Evolutionary conservation across 768 basidiomycete genomes (phyloP).

Genomic region (Suillus ampliporus): DNA sequence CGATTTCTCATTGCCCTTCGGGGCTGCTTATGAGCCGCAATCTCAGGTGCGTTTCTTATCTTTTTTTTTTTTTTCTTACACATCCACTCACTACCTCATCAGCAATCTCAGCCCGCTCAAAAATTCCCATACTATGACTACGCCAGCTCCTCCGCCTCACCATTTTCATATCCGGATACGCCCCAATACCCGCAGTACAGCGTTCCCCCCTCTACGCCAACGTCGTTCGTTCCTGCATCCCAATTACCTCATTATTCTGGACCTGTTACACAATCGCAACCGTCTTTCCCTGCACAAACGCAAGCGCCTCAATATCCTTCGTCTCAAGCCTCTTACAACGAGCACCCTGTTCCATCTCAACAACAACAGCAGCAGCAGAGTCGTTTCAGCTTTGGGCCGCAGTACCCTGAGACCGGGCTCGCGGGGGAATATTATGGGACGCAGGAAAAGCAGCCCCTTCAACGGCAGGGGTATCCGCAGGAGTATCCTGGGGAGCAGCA

Average conservation of each 20-base stretch:
- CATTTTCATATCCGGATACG: conserved; percentile 4
- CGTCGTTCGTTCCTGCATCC: not conserved
- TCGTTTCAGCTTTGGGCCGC: conserved; percentile 6
- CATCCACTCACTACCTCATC: not conserved
- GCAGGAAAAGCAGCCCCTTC: conserved; percentile 3
- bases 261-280: not conserved
- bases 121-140: conserved; percentile 1
- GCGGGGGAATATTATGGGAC: conserved; percentile 1
- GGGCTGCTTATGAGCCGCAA: conserved; percentile 23
- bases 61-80: not conserved
- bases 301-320: conserved; percentile 2
- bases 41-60: conserved; percentile 10
- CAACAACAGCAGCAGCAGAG: not conserved
- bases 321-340: not conserved
- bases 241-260: not conserved
- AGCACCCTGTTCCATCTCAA: not conserved
- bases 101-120: not conserved
- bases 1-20: conserved; percentile 33
- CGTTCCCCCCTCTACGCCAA: not conserved
- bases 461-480: not conserved
- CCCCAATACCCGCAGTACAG: conserved; percentile 2
- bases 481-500: not conserved
- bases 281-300: not conserved
- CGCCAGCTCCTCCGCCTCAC: conserved; percentile 2
- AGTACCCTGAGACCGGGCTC: conserved; percentile 4